Conservation (phyloP, 2,329 filamentous ascomycete species). For the Aspergillus sp. region DNA sequence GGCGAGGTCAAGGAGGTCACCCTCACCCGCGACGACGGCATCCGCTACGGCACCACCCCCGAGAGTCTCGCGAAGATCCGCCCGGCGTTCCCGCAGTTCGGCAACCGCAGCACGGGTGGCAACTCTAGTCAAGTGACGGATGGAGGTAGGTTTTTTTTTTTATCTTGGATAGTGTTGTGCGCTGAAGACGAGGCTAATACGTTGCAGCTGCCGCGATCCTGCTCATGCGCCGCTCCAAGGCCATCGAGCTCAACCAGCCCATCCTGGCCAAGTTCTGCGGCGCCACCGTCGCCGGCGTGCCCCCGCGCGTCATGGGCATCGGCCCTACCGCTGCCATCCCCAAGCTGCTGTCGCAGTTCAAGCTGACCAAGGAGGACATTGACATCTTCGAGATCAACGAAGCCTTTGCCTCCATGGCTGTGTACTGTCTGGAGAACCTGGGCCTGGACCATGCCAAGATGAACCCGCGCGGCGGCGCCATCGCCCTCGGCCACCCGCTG, state of each 20-base stretch:
- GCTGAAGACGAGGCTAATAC: too few species aligned
- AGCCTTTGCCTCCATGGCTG: constrained; percentile 96
- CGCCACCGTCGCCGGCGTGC: constrained; percentile 83
- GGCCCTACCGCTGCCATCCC: constrained; percentile 58
- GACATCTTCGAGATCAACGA: constrained; percentile 96
- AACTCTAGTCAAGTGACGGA: constrained; percentile 96
- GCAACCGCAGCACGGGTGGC: constrained; percentile 80
- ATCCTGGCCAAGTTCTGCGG: constrained; percentile 94
- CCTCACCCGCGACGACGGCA: constrained; percentile 83
- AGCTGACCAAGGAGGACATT: constrained; percentile 74
- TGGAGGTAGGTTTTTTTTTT: constrained; percentile 58
- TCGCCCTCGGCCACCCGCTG: constrained; percentile 86
- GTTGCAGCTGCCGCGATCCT: constrained; percentile 72
- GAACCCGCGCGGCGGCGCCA: constrained; percentile 92
- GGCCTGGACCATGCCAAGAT: constrained; percentile 65
- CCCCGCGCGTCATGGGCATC: constrained; percentile 96
- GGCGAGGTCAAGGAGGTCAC: constrained; percentile 75
- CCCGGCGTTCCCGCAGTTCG: constrained; percentile 85
- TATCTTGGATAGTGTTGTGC: too few species aligned
- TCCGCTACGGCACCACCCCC: constrained; percentile 82
- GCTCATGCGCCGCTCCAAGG: constrained; percentile 91
- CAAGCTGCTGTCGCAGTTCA: constrained; percentile 81
- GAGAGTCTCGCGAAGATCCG: constrained; percentile 82
- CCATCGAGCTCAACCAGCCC: constrained; percentile 80
- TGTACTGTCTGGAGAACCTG: constrained; percentile 78